A percentile compares a stretch with the other conserved stretches of the same genome.
Evolutionary conservation across 2,329 filamentous ascomycete species (phyloP).

Genomic region (Furcasterigmium furcatum): DNA sequence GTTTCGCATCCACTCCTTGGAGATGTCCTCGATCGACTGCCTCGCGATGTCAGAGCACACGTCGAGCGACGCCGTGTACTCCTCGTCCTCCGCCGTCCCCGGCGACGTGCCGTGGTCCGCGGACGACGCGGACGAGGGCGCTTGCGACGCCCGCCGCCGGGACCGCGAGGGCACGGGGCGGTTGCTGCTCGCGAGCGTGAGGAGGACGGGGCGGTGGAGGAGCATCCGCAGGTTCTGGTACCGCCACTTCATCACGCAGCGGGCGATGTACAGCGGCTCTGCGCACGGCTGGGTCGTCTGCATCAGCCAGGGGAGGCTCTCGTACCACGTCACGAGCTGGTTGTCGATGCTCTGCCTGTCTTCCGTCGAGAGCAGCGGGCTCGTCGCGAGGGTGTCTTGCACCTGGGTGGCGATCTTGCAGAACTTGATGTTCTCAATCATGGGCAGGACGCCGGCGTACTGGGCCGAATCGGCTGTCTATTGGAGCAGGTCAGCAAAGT

Average conservation of each 20-base stretch:
- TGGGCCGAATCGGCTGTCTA: slow-evolving; percentile 47
- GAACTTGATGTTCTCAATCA: slow-evolving; percentile 75
- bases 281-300: slow-evolving; percentile 64
- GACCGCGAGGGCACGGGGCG: background rate
- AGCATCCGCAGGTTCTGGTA: slow-evolving; percentile 77
- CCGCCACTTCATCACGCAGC: slow-evolving; percentile 78
- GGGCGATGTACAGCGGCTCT: slow-evolving; percentile 67
- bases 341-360: slow-evolving; percentile 65
- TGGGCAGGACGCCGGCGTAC: slow-evolving; percentile 63
- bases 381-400: slow-evolving; percentile 70
- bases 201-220: slow-evolving; percentile 68
- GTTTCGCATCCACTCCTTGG: slow-evolving; percentile 65
- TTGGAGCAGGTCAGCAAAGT: background rate
- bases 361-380: slow-evolving; percentile 60
- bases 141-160: background rate
- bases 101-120: slow-evolving; percentile 1
- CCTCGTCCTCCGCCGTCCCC: slow-evolving; percentile 45
- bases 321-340: slow-evolving; percentile 70
- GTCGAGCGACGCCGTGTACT: slow-evolving; percentile 66
- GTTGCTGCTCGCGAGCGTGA: slow-evolving; percentile 57
- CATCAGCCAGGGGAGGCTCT: slow-evolving; percentile 63
- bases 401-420: slow-evolving; percentile 78
- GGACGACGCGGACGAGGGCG: background rate
- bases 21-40: slow-evolving; percentile 70
- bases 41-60: slow-evolving; percentile 69